phyloP scores from a whole-genome alignment of 768 basidiomycete species.

The Kwoniella mangroviensis region DNA sequence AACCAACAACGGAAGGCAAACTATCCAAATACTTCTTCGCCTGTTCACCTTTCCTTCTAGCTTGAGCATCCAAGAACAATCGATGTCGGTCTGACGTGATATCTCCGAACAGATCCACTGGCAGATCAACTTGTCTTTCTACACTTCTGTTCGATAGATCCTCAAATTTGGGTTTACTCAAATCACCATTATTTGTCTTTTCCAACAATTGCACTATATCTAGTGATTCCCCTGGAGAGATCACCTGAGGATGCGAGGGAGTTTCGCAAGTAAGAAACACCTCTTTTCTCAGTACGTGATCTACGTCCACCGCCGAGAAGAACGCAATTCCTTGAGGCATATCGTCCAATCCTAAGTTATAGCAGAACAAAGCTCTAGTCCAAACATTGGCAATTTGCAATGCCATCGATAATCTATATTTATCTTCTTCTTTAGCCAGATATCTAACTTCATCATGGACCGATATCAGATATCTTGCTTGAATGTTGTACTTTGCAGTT shows the following conservation, averaged over 20 bases:
- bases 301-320: conserved; percentile 95
- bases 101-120: conserved; percentile 16
- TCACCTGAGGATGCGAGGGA: conserved; percentile 81
- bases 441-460: conserved; percentile 98
- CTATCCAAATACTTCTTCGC: conserved; percentile 30
- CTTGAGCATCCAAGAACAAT: conserved; percentile 29
- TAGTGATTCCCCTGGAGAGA: conserved; percentile 85
- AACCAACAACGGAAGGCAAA: conserved; percentile 1
- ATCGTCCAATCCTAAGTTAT: conserved; percentile 91
- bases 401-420: conserved; percentile 86
- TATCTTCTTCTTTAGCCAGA: conserved; percentile 84
- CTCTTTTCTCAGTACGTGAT: conserved; percentile 88
- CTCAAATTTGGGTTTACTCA: conserved; percentile 18
- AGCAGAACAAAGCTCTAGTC: conserved; percentile 90
- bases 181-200: conserved; percentile 66
- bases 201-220: conserved; percentile 70
- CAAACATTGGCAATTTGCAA: conserved; percentile 94
- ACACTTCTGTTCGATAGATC: too few relatives aligned
- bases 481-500: conserved; percentile 75
- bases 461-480: conserved; percentile 91
- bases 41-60: background rate
- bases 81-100: conserved; percentile 20
- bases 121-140: background rate
- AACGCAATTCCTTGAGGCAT: conserved; percentile 94
- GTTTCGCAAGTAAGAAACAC: conserved; percentile 95